Base-by-base conservation (phyloP, 176 grass and related monocot genomes). In the Poa pratensis region DNA sequence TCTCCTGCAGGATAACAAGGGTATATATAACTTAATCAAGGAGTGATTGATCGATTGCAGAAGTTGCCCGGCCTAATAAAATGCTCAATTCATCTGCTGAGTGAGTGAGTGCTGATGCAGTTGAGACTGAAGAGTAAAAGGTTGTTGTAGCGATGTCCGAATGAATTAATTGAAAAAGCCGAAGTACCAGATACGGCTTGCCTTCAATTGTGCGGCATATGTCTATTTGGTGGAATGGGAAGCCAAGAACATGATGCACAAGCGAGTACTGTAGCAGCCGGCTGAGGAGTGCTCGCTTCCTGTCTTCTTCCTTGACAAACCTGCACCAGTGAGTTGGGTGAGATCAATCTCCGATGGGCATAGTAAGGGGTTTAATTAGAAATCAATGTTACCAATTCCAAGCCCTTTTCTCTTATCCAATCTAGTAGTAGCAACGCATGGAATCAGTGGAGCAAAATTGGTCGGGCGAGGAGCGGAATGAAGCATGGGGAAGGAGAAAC, bases 221-320 rank as follows among this genome's bases (percentile, higher is more conserved):
- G 71, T 30, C 64, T 63, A 93, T 95, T 51, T 83, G 87, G 20
- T 83, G 85, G 22, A 88, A 81, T 0, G 95, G 87, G n/a, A 92
- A 79, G 63, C 63, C 68, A 9, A 98, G 80, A 59, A 85, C 85
- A 34, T 85, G 80, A 75, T 75, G 88, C 58, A 92, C 87, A 28
- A 98, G 85, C 1, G 82, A 76, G 77, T 90, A 94, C 72, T 95
- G 91, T 39, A 98, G 87, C 57, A 98, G 81, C 18, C 89, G 79
- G 9, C 93, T 95, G 69, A 98, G 49, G 69, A 98, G 83, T 9
- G 93, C 91, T 34, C 89, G 89, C 65, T 98, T 98, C 80, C 85
- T 92, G 74, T 98, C 95, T 3, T 93, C 91, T 19, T 89, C 76
- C 39, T 50, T 92, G 17, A 87, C 75, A 26, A 95, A 94, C 75